Percentiles rank a stretch among this genome's conserved stretches.
Evolutionary conservation across 108 stramenopile genomes (phyloP).

Genomic region (Fragilaria crotonensis): DNA sequence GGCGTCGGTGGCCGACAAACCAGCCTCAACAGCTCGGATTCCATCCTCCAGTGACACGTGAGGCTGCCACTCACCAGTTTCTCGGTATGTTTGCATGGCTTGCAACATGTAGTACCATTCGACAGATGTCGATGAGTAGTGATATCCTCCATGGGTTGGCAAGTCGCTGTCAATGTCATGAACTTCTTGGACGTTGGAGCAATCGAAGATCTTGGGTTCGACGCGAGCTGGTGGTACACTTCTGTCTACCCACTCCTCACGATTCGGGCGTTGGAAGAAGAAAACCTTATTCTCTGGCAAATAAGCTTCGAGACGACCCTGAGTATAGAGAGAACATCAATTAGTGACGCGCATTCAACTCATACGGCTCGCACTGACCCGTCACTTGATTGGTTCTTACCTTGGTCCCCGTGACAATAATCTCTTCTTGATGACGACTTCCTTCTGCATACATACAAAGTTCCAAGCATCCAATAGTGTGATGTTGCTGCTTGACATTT

Average conservation of each 20-base stretch:
- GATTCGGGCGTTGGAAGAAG: slow-evolving; percentile 47
- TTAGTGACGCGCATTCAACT: too few relatives aligned
- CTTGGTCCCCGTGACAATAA: slow-evolving; percentile 80
- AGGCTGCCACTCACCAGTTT: slow-evolving; percentile 41
- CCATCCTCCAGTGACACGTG: slow-evolving; percentile 70
- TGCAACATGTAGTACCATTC: slow-evolving; percentile 57
- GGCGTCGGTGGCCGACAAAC: slow-evolving; percentile 35
- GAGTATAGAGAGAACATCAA: neutral
- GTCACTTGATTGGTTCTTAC: slow-evolving; percentile 14
- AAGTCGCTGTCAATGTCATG: slow-evolving; percentile 51
- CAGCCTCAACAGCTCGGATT: slow-evolving; percentile 72
- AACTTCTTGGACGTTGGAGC: slow-evolving; percentile 56
- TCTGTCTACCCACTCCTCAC: slow-evolving; percentile 52
- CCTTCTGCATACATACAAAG: slow-evolving; percentile 84
- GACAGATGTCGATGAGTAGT: slow-evolving; percentile 73
- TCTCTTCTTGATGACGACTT: slow-evolving; percentile 80
- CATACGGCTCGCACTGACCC: too few relatives aligned
- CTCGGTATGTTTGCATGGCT: slow-evolving; percentile 33
- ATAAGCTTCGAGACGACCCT: slow-evolving; percentile 76
- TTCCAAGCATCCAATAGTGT: slow-evolving; percentile 77
- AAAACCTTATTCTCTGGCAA: slow-evolving; percentile 84
- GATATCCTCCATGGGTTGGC: slow-evolving; percentile 74
- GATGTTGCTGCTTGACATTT: too few relatives aligned
- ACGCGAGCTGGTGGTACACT: slow-evolving; percentile 69
- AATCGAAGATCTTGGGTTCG: slow-evolving; percentile 53